Percentiles rank a stretch among this genome's conserved stretches.
Evolutionary conservation across 2,329 filamentous ascomycete genomes (phyloP).

Genomic region (Onygenales sp.): DNA sequence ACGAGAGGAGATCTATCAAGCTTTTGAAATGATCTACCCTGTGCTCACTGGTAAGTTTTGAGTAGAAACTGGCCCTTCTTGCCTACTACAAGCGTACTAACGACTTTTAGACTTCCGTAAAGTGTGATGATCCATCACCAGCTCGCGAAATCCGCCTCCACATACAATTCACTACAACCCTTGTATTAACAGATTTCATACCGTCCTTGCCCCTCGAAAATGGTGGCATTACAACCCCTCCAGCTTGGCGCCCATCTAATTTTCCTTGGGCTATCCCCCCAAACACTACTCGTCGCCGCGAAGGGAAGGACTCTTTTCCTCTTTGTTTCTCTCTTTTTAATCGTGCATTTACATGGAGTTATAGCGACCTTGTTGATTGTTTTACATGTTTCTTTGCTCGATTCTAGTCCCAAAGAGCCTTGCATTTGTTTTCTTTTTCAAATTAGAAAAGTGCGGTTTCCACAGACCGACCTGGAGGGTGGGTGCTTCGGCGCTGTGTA

Average conservation of each 20-base stretch:
- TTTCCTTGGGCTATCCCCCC: background rate
- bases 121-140: constrained; percentile 33
- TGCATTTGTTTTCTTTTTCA: background rate
- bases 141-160: constrained; percentile 3
- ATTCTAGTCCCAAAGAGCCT: background rate
- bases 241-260: background rate
- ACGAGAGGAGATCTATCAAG: constrained; percentile 94
- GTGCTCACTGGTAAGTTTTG: constrained; percentile 66
- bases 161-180: constrained; percentile 4
- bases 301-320: constrained; percentile 3
- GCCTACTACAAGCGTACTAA: constrained; percentile 10
- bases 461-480: constrained; percentile 1
- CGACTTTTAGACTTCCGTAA: constrained; percentile 50
- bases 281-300: background rate
- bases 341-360: constrained; percentile 37
- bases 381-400: constrained; percentile 3
- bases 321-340: constrained; percentile 22
- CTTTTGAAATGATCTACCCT: constrained; percentile 95
- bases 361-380: constrained; percentile 27
- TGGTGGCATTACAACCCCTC: background rate
- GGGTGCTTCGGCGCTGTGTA: constrained; percentile 4
- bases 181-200: constrained; percentile 22
- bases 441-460: constrained; percentile 5
- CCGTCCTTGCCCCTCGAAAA: background rate
- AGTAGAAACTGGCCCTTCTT: constrained; percentile 4